Base-by-base conservation (phyloP, 75 land plant species). In the Azolla pinnata region DNA sequence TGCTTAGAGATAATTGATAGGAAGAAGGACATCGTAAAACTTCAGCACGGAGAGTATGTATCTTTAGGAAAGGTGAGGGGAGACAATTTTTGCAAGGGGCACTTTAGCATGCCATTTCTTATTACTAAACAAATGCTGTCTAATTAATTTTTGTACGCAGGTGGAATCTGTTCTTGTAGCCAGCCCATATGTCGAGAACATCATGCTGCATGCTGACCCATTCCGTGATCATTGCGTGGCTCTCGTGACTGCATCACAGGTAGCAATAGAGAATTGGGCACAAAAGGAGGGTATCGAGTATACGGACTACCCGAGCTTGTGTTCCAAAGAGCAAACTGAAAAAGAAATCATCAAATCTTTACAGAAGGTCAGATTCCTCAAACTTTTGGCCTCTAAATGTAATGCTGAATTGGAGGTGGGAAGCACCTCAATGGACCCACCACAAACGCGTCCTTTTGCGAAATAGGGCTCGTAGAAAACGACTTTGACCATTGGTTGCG, bases 41-140 rank as follows among this genome's bases (percentile, higher is more conserved):
- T 92, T 67, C 97, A 92, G 53, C 92, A 80, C 75, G 97, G 97
- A 32, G 97, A 92, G 56, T 88, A 87, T 67, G 76, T 92, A 14
- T 83, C 97, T 5, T 82, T 92, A 24, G 97, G 97, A 42, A 92
- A 92, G 97, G 97, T 88, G 64, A 16, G 12, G 54, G 79, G 67
- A 25, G 92, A 82, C n/a, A 79, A 69, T 38, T 14, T 38, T 14
- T 38, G 42, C 7, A 38, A 7, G 42, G 7, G 42, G 42, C 14
- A 7, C 14, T 38, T 38, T 7, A 7, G 7, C 42, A 38, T 7
- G 42, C 42, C 42, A 38, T 7, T 14, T 38, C 42, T 38, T 38
- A 38, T 7, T 7, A 38, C 14, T 7, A 7, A 38, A 7, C 7
- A 38, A 38, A 38, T 7, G 7, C 42, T 7, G 42, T 7, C 14